phyloP scores from a whole-genome alignment of 2,329 filamentous ascomycete species.

The Westerdykella ornata region DNA sequence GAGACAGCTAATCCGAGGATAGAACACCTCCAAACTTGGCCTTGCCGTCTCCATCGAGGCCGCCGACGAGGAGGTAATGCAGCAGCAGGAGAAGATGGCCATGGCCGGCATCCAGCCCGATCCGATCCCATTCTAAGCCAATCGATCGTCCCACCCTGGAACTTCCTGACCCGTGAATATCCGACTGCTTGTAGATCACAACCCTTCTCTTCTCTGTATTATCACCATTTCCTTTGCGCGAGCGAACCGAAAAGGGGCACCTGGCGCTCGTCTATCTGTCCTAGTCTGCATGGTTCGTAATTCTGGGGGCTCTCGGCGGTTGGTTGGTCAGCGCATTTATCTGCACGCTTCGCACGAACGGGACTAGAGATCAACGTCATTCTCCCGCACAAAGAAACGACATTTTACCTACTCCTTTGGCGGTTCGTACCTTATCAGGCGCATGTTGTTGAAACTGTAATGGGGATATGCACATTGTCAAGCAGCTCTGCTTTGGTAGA shows the following conservation, averaged over 20 bases:
- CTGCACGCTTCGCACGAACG: no score
- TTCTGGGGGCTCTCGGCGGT: no score
- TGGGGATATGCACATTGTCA: no score
- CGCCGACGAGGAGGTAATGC: slow-evolving; percentile 38
- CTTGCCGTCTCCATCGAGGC: slow-evolving; percentile 67
- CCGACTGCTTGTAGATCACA: slow-evolving; percentile 13
- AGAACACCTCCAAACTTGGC: slow-evolving; percentile 95
- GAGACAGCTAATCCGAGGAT: slow-evolving; percentile 18
- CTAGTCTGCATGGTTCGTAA: no score
- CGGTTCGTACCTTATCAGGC: no score
- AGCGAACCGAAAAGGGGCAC: slow-evolving; percentile 4
- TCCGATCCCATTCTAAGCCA: slow-evolving; percentile 38
- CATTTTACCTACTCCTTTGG: no score
- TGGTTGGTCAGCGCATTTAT: no score
- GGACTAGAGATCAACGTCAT: no score
- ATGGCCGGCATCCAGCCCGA: slow-evolving; percentile 21
- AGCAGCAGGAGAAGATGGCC: slow-evolving; percentile 32
- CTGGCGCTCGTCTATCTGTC: no score
- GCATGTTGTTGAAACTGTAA: no score
- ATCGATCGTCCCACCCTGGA: not conserved
- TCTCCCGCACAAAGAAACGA: no score
- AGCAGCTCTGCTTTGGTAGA: no score
- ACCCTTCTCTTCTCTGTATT: slow-evolving; percentile 38
- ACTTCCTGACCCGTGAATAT: not conserved
- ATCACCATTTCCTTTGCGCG: slow-evolving; percentile 32